These are phyloP conservation scores for Xerocomellus intermedius DNA, from an alignment of 768 basidiomycete species.

Conservation along the genomic window DNA sequence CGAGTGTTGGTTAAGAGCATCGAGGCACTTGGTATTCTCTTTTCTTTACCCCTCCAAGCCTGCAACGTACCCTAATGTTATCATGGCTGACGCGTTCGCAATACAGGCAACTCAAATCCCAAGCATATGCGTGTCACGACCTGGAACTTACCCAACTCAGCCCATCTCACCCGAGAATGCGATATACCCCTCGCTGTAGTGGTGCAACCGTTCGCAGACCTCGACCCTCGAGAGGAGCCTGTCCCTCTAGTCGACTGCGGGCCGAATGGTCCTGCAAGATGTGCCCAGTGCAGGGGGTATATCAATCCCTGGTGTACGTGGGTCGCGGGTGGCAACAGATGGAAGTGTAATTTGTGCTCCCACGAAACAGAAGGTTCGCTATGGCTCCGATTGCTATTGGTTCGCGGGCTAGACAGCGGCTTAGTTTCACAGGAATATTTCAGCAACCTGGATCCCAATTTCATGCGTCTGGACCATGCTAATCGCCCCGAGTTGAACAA, in stretches of 20 bases:
- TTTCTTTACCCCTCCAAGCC: background rate
- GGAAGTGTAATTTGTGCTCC: conserved; percentile 91
- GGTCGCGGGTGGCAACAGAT: conserved; percentile 76
- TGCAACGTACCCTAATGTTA: background rate
- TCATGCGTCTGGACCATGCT: conserved; percentile 75
- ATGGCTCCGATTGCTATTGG: background rate
- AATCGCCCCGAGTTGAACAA: conserved; percentile 83
- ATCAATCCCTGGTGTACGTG: conserved; percentile 94
- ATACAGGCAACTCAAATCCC: conserved; percentile 82
- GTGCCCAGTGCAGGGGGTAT: conserved; percentile 82
- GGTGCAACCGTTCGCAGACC: conserved; percentile 87
- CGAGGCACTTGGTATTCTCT: background rate
- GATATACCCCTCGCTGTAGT: conserved; percentile 81
- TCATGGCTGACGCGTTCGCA: conserved; percentile 15
- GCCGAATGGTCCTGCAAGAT: conserved; percentile 75
- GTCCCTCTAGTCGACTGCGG: conserved; percentile 77
- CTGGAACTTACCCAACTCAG: conserved; percentile 82
- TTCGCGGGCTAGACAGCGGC: background rate
- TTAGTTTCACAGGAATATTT: conserved; percentile 82
- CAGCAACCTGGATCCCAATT: conserved; percentile 74
- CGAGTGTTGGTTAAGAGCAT: background rate
- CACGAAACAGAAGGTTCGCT: conserved; percentile 79
- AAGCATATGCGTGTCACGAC: conserved; percentile 88
- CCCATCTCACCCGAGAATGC: conserved; percentile 76
- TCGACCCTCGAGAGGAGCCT: conserved; percentile 74